Evolutionary conservation across 2,329 filamentous ascomycete genomes (phyloP), one percentile per base, ranked within the genome.

Genomic region (Neonectria ditissima): DNA sequence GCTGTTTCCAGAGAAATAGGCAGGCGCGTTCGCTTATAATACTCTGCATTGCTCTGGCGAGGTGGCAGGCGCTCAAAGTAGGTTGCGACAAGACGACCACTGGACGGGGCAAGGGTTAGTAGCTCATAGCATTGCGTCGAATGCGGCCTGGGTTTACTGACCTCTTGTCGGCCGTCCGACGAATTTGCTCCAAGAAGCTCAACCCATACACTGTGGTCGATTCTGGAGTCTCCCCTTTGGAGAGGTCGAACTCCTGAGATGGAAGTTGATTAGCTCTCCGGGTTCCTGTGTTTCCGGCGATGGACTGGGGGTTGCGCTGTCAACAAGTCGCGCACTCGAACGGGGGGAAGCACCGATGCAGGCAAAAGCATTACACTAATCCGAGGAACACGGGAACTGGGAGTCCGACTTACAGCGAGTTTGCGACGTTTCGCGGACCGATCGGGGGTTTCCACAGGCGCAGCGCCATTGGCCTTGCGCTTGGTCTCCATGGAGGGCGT

Each of bases 101-200:
- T 92, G 63, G 32, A 34, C 53, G 45, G n/a, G 62, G 55, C 24
- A 44, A 11, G 6, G 24, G 66, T 75, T 62, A 75, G 72, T 57
- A 56, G 26, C 6, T 28, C 28, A n/a, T 32, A 5, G 73, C 20
- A 11, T 55, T 24, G 26, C 47, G 7, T 32, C n/a, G 22, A 51
- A 28, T 32, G 48, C n/a, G 57, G 24, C 30, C n/a, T 16, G 14
- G 11, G 18, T 9, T 28, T 24, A 47, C 87, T 74, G 84, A 95
- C 92, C 86, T 92, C 81, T 97, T 97, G 78, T 97, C 93, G 66
- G 89, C 88, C 22, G 92, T 93, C 68, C 87, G 85, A 71, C 90
- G 90, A 74, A 97, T 87, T 74, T 90, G 89, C 57, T 92, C 89
- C 47, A 97, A 81, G 74, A 97, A 92, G 69, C 86, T 87, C 71